Evolutionary conservation across 257 asterid genomes (phyloP).

Genomic region (Gardenia jasminoides): DNA sequence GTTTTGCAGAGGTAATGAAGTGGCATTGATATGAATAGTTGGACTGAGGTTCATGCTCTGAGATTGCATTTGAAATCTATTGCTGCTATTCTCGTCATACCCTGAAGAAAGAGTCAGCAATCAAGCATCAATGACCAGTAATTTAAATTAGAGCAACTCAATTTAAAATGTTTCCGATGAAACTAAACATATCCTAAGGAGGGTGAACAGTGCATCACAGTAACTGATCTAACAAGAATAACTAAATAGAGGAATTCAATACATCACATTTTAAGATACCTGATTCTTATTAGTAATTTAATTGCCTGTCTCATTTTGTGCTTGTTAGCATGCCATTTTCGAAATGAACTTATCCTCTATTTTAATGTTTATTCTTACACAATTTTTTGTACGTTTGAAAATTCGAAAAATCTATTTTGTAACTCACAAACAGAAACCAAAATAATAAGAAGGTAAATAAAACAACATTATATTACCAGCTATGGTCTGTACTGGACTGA

Average conservation of each 20-base stretch:
- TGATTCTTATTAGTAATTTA: not conserved
- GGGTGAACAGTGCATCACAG: not conserved
- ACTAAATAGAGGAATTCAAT: not conserved
- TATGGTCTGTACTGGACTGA: constrained; percentile 45
- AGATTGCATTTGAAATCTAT: constrained; percentile 45
- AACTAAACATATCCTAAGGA: not conserved
- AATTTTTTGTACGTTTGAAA: not conserved
- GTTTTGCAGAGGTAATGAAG: constrained; percentile 48
- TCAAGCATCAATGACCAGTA: constrained; percentile 8
- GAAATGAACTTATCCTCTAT: not conserved
- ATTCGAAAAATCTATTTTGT: not conserved
- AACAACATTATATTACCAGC: constrained; percentile 55
- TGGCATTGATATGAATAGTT: constrained; percentile 37
- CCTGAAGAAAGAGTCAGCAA: constrained; percentile 40
- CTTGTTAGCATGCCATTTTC: not conserved
- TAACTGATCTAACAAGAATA: not conserved
- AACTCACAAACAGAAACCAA: not conserved
- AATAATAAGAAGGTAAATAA: not conserved
- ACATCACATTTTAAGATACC: too few species aligned
- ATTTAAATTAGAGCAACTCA: constrained; percentile 1
- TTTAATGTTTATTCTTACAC: not conserved
- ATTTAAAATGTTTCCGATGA: not conserved
- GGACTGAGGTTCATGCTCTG: constrained; percentile 58
- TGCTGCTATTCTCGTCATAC: constrained; percentile 44
- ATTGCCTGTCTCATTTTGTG: not conserved